Evolutionary conservation across 768 basidiomycete genomes (phyloP).

Genomic region (Suillus sp.): DNA sequence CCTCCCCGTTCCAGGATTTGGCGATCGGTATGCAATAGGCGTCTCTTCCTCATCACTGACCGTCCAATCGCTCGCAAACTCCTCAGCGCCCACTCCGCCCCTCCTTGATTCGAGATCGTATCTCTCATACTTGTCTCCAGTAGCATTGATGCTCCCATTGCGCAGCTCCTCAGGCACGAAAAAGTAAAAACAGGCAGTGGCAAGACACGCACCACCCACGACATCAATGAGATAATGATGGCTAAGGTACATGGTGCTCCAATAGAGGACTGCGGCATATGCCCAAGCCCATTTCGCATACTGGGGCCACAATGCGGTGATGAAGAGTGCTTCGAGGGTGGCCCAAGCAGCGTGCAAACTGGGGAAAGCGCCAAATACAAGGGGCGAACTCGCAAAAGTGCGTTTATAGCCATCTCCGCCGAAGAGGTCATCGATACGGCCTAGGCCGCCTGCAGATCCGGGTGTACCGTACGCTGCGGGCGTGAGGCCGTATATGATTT

Average conservation of each 20-base stretch:
- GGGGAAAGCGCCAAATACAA: constrained; percentile 97
- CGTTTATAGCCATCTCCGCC: constrained; percentile 73
- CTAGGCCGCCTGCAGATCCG: constrained; percentile 91
- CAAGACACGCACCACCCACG: constrained; percentile 89
- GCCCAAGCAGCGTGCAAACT: constrained; percentile 89
- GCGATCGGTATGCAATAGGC: constrained; percentile 73
- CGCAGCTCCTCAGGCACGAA: constrained; percentile 83
- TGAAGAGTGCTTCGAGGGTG: constrained; percentile 90
- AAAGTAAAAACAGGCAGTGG: constrained; percentile 84
- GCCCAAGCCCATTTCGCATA: constrained; percentile 69
- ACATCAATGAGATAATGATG: constrained; percentile 99
- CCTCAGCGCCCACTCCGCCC: constrained; percentile 32
- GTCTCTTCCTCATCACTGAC: constrained; percentile 70
- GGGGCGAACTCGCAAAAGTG: constrained; percentile 82
- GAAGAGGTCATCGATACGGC: constrained; percentile 89
- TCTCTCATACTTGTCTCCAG: constrained; percentile 64
- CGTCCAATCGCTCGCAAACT: constrained; percentile 38
- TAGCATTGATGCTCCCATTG: constrained; percentile 47
- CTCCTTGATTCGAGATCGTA: constrained; percentile 69
- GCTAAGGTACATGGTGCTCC: constrained; percentile 98
- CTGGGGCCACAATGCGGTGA: constrained; percentile 92
- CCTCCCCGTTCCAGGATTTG: constrained; percentile 38
- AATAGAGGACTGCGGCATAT: constrained; percentile 87
- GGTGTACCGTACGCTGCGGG: constrained; percentile 92
- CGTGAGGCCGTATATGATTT: constrained; percentile 93